These are phyloP conservation scores for Lipomyces oligophaga DNA, from an alignment of 805 yeast species.

Conservation along the genomic window DNA sequence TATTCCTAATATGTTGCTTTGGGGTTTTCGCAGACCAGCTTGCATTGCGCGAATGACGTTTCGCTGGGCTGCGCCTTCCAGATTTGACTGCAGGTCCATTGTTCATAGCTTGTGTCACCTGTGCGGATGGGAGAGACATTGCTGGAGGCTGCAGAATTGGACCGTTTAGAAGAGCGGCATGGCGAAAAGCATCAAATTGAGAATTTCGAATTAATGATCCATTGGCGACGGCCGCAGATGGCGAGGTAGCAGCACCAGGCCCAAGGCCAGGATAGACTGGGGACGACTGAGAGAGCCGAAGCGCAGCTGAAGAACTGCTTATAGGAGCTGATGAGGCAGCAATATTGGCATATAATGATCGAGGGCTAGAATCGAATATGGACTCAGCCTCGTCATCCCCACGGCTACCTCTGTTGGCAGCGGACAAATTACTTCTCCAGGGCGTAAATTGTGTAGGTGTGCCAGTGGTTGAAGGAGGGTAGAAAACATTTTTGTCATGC, in stretches of 20 bases:
- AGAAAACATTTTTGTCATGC: too few species aligned
- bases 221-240: neutral
- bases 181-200: neutral
- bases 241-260: neutral
- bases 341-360: neutral
- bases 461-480: too few species aligned
- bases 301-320: constrained; percentile 1
- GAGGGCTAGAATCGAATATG: too few species aligned
- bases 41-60: neutral
- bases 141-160: neutral
- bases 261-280: constrained; percentile 25
- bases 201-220: neutral
- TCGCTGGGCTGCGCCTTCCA: constrained; percentile 4
- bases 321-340: too few species aligned
- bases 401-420: too few species aligned
- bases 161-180: neutral
- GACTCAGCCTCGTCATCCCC: constrained; percentile 1
- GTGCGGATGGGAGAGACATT: neutral
- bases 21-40: neutral
- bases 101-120: neutral
- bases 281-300: constrained; percentile 25
- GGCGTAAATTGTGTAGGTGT: constrained; percentile 4
- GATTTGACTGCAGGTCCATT: constrained; percentile 5
- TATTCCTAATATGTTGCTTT: constrained; percentile 14
- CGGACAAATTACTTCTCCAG: constrained; percentile 9